Evolutionary conservation across 75 land plant genomes (phyloP).

Genomic region (Picea glauca): DNA sequence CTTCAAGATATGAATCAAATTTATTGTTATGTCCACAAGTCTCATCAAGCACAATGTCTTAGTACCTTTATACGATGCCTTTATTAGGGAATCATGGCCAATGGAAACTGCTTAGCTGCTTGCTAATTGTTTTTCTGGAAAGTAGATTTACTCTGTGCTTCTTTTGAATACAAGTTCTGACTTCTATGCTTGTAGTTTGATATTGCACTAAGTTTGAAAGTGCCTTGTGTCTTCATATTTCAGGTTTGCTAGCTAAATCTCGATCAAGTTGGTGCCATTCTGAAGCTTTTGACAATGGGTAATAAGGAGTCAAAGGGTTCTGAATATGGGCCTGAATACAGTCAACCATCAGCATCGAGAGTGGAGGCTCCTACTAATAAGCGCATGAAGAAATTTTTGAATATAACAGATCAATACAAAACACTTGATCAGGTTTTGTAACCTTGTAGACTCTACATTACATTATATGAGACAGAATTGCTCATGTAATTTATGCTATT

Average conservation of each 20-base stretch:
- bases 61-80: neutral
- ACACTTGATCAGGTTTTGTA: constrained; percentile 7
- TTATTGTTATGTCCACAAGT: neutral
- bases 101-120: neutral
- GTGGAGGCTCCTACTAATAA: neutral
- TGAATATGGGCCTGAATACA: neutral
- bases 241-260: neutral
- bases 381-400: neutral
- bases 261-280: neutral
- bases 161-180: neutral
- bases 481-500: too few relatives aligned
- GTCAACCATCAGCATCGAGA: neutral
- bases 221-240: neutral
- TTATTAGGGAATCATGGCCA: neutral
- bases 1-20: neutral
- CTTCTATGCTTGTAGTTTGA: neutral
- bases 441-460: neutral
- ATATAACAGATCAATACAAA: constrained; percentile 7
- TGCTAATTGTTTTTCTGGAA: neutral
- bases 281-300: constrained; percentile 5
- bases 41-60: neutral
- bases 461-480: too few relatives aligned
- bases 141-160: neutral
- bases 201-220: neutral
- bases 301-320: neutral